Conservation (phyloP, 2,329 filamentous ascomycete genomes). For the Aspergillus arachidicola region DNA sequence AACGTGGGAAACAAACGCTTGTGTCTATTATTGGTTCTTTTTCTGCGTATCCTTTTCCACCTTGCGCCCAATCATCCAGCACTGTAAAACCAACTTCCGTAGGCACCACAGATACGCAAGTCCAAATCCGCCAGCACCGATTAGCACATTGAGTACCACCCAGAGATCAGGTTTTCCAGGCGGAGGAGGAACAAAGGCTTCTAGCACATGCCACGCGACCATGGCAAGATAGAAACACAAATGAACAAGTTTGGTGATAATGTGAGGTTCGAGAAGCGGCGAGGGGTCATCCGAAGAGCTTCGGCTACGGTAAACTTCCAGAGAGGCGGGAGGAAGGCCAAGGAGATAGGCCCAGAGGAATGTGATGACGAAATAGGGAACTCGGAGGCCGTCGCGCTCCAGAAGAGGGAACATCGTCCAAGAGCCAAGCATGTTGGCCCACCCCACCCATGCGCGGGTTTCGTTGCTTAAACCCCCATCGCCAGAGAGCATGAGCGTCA, state of each 20-base stretch:
- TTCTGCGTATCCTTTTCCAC: conserved; percentile 31
- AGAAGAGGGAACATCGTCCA: conserved; percentile 96
- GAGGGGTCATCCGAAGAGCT: conserved; percentile 33
- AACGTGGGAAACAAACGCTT: not conserved
- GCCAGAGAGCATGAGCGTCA: conserved; percentile 83
- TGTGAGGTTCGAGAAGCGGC: conserved; percentile 50
- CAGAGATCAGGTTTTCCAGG: conserved; percentile 84
- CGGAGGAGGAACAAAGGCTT: conserved; percentile 70
- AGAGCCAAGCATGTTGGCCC: conserved; percentile 82
- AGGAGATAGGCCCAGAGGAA: conserved; percentile 90
- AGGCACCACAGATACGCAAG: conserved; percentile 92
- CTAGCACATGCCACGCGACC: conserved; percentile 77
- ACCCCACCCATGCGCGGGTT: conserved; percentile 88
- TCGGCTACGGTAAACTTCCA: conserved; percentile 66
- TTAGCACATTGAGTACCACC: conserved; percentile 85
- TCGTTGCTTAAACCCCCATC: conserved; percentile 75
- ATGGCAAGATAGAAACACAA: conserved; percentile 75
- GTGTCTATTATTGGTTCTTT: conserved; percentile 35
- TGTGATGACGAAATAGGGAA: conserved; percentile 84
- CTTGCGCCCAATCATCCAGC: conserved; percentile 28
- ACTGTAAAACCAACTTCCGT: conserved; percentile 57
- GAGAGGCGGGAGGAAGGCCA: conserved; percentile 77
- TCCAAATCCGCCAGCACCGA: conserved; percentile 82
- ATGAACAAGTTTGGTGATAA: conserved; percentile 72
- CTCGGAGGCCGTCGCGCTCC: conserved; percentile 75